Evolutionary conservation across 1,284 basidiomycete species (phyloP).

Genomic region (Paramarasmius palmivorus): DNA sequence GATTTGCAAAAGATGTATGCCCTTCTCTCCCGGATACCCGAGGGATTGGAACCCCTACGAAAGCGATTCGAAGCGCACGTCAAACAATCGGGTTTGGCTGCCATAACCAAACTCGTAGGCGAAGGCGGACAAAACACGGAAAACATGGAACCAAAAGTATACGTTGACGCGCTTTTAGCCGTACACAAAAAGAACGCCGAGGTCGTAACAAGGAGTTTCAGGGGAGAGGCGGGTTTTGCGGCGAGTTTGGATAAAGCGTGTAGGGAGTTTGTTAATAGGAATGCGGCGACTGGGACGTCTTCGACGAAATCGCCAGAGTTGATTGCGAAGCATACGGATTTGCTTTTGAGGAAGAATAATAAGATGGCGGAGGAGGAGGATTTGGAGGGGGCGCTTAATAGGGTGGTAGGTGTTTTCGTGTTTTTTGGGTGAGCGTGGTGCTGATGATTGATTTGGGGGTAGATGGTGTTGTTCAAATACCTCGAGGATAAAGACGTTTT

Average conservation of each 20-base stretch:
- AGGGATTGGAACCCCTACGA: constrained; percentile 90
- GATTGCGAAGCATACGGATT: constrained; percentile 92
- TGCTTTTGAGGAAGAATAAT: constrained; percentile 92
- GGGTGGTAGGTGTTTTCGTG: constrained; percentile 65
- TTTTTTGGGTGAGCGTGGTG: constrained; percentile 6
- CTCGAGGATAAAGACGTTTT: constrained; percentile 99
- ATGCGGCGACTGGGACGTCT: constrained; percentile 83
- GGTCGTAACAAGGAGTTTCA: constrained; percentile 89
- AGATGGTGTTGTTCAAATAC: constrained; percentile 99
- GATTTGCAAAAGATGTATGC: constrained; percentile 96
- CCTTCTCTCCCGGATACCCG: constrained; percentile 84
- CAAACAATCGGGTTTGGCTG: constrained; percentile 84
- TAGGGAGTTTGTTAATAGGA: constrained; percentile 94
- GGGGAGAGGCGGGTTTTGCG: constrained; percentile 92
- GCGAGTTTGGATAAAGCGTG: constrained; percentile 96
- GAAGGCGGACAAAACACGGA: constrained; percentile 67
- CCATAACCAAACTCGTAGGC: constrained; percentile 82
- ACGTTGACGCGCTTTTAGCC: constrained; percentile 90
- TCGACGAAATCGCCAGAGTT: constrained; percentile 94
- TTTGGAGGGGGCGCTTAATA: constrained; percentile 87
- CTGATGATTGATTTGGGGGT: constrained; percentile 6
- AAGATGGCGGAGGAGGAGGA: constrained; percentile 93
- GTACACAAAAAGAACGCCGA: constrained; percentile 94
- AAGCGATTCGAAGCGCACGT: constrained; percentile 95
- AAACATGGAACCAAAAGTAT: constrained; percentile 83